Evolutionary conservation across 345 rosid genomes (phyloP).

Genomic region (Aquilaria yunnanensis): DNA sequence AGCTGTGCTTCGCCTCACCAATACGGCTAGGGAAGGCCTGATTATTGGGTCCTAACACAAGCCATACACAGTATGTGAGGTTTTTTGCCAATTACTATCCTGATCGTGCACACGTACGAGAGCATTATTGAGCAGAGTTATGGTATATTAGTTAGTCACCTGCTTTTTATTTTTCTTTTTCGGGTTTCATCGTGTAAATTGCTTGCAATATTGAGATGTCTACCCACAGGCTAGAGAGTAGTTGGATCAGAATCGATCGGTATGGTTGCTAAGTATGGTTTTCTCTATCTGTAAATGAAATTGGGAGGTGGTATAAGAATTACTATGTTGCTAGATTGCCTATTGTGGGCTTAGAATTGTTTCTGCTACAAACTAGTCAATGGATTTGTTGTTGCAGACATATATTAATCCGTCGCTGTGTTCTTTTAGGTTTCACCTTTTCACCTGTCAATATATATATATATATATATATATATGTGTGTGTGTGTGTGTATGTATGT

Average conservation of each 20-base stretch:
- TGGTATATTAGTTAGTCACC: neutral
- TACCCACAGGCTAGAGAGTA: slow-evolving; percentile 22
- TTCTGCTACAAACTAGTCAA: too few relatives aligned
- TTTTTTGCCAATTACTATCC: slow-evolving; percentile 20
- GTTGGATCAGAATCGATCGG: slow-evolving; percentile 18
- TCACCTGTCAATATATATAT: too few relatives aligned
- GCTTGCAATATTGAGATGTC: slow-evolving; percentile 18
- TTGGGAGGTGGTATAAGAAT: too few relatives aligned
- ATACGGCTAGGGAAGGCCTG: slow-evolving; percentile 46
- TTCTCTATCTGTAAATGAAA: too few relatives aligned
- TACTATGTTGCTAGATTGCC: too few relatives aligned
- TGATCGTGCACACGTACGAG: slow-evolving; percentile 15
- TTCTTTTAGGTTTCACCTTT: too few relatives aligned
- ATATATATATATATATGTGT: too few relatives aligned
- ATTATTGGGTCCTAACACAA: slow-evolving; percentile 42
- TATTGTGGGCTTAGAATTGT: too few relatives aligned
- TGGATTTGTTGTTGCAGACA: too few relatives aligned
- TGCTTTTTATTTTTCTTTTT: slow-evolving; percentile 10
- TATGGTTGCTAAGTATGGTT: too few relatives aligned
- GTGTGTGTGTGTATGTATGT: too few relatives aligned
- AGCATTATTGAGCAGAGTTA: slow-evolving; percentile 22
- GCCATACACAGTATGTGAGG: slow-evolving; percentile 7
- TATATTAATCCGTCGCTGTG: too few relatives aligned
- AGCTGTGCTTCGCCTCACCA: slow-evolving; percentile 90
- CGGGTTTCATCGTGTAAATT: slow-evolving; percentile 21